phyloP scores from a whole-genome alignment of 768 basidiomycete species.

The Cystobasidium onofrii region DNA sequence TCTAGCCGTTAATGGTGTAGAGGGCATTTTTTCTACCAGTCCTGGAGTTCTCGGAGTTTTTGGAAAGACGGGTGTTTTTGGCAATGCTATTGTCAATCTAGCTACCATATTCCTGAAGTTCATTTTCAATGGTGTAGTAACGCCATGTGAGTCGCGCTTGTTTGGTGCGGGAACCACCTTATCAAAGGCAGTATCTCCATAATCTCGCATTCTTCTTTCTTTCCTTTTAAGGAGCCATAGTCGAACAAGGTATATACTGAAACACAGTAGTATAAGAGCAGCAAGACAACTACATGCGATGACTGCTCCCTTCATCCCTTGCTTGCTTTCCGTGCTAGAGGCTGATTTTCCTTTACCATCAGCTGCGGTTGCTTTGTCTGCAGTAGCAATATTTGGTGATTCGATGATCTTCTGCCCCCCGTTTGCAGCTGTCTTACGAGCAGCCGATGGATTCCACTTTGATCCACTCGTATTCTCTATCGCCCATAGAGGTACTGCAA shows the following conservation, averaged over 20 bases:
- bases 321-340: not conserved
- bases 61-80: slow-evolving; percentile 12
- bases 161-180: slow-evolving; percentile 10
- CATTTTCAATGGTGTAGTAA: not conserved
- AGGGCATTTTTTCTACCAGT: not conserved
- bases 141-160: not conserved
- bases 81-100: not conserved
- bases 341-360: not conserved
- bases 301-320: slow-evolving; percentile 13
- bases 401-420: not conserved
- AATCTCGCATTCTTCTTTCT: not conserved
- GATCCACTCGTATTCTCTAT: slow-evolving; percentile 11
- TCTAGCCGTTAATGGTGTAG: not conserved
- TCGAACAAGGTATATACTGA: slow-evolving; percentile 22
- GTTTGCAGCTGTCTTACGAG: not conserved
- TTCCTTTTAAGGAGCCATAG: not conserved
- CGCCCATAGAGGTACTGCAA: slow-evolving; percentile 19
- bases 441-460: not conserved
- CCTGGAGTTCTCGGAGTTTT: not conserved
- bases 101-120: not conserved
- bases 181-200: slow-evolving; percentile 12
- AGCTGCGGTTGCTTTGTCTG: not conserved
- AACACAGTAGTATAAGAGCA: slow-evolving; percentile 61
- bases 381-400: not conserved
- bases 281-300: slow-evolving; percentile 8